phyloP scores from a whole-genome alignment of 108 stramenopile genomes.

The Cyclotella baltica region DNA sequence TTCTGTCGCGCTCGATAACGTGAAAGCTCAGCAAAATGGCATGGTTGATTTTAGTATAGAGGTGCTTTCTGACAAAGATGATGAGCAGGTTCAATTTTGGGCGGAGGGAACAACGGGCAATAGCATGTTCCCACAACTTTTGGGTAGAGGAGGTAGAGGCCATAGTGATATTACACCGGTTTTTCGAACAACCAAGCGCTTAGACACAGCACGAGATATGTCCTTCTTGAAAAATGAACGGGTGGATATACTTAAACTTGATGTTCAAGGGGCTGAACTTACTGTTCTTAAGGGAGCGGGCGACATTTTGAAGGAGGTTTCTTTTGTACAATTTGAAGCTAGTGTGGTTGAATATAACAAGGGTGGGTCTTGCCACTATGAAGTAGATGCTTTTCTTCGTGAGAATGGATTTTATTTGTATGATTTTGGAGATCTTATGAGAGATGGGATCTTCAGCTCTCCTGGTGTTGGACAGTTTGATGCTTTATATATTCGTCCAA shows the following conservation, averaged over 20 bases:
- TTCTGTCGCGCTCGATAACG: background rate
- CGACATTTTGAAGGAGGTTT: background rate
- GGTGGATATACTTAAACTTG: constrained; percentile 1
- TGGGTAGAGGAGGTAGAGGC: background rate
- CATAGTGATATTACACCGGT: background rate
- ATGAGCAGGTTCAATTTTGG: background rate
- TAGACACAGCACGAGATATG: background rate
- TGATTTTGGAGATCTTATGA: background rate
- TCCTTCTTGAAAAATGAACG: background rate
- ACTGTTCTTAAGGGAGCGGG: background rate
- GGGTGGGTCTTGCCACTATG: background rate
- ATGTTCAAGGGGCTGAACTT: constrained; percentile 2
- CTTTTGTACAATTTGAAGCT: constrained; percentile 3
- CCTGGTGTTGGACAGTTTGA: background rate
- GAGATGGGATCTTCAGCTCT: background rate
- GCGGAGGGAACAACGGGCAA: background rate
- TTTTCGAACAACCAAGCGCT: background rate
- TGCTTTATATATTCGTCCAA: background rate
- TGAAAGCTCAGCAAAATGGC: background rate
- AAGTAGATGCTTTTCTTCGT: background rate
- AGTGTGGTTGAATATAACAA: background rate
- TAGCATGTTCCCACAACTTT: background rate
- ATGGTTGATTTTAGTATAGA: background rate
- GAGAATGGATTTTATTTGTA: background rate
- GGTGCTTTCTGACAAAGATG: background rate